phyloP scores from a whole-genome alignment of 352 stramenopile genomes.

The Phytophthora parvispora region DNA sequence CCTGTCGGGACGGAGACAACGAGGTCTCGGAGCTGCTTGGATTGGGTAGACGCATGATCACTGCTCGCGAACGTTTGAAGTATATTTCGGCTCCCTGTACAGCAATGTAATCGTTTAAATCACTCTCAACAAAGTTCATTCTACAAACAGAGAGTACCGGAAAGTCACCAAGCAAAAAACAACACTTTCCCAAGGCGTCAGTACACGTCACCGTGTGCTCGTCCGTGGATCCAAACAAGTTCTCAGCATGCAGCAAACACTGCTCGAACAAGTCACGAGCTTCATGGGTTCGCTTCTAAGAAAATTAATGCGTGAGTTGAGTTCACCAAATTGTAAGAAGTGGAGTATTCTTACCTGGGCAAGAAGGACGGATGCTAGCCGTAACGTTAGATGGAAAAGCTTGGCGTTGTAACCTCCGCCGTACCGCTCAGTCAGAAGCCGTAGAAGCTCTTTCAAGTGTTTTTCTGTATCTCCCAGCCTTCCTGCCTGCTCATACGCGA shows the following conservation, averaged over 20 bases:
- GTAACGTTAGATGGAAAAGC: conserved; percentile 47
- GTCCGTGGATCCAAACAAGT: conserved; percentile 32
- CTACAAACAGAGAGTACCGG: conserved; percentile 38
- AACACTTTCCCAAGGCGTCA: conserved; percentile 66
- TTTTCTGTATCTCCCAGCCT: conserved; percentile 26
- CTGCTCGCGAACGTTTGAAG: conserved; percentile 49
- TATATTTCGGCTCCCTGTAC: conserved; percentile 50
- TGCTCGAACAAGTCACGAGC: conserved; percentile 43
- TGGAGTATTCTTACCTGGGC: conserved; percentile 40
- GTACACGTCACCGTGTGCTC: conserved; percentile 36
- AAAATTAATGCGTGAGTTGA: background rate
- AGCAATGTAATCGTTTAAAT: background rate
- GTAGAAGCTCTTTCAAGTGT: conserved; percentile 29
- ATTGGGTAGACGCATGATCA: conserved; percentile 15
- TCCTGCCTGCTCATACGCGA: conserved; percentile 29
- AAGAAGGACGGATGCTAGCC: conserved; percentile 47
- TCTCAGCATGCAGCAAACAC: conserved; percentile 40
- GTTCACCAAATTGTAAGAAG: background rate
- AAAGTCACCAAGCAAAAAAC: conserved; percentile 63
- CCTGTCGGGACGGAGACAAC: conserved; percentile 9
- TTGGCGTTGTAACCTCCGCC: conserved; percentile 61
- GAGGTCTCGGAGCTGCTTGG: background rate
- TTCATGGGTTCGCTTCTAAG: conserved; percentile 53
- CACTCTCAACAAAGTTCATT: no score
- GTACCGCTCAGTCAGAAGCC: conserved; percentile 41